Conservation (phyloP, 2,329 filamentous ascomycete genomes). For the Diaporthe citrichinensis region DNA sequence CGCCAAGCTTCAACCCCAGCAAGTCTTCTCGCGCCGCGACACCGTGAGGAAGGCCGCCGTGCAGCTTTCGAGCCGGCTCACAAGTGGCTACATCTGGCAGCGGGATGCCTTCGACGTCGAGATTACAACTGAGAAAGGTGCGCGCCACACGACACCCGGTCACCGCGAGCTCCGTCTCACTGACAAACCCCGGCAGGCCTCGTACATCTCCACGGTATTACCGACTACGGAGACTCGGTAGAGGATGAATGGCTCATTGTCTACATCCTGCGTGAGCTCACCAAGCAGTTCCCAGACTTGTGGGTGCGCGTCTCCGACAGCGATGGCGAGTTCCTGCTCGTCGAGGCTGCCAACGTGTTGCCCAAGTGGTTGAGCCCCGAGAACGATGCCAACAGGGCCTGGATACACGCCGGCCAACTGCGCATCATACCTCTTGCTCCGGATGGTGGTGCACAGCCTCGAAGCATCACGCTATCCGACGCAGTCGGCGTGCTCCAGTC, state of each 20-base stretch:
- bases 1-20: conserved; percentile 65
- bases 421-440: conserved; percentile 76
- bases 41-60: conserved; percentile 78
- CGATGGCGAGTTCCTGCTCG: conserved; percentile 94
- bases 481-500: conserved; percentile 74
- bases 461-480: conserved; percentile 71
- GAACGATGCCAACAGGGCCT: conserved; percentile 88
- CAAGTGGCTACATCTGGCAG: conserved; percentile 97
- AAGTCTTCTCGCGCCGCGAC: conserved; percentile 77
- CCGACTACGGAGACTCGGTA: conserved; percentile 93
- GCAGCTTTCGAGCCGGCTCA: conserved; percentile 72
- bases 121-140: conserved; percentile 71
- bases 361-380: conserved; percentile 95
- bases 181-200: conserved; percentile 55
- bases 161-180: not conserved
- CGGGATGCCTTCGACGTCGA: conserved; percentile 84
- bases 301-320: conserved; percentile 90
- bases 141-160: conserved; percentile 42
- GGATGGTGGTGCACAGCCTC: conserved; percentile 53
- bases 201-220: conserved; percentile 79
- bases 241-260: conserved; percentile 99
- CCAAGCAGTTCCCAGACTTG: conserved; percentile 76
- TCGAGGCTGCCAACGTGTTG: conserved; percentile 90
- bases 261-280: conserved; percentile 87
- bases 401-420: conserved; percentile 85